Conservation (phyloP, 1,284 basidiomycete species). For the Moesziomyces antarcticus region DNA sequence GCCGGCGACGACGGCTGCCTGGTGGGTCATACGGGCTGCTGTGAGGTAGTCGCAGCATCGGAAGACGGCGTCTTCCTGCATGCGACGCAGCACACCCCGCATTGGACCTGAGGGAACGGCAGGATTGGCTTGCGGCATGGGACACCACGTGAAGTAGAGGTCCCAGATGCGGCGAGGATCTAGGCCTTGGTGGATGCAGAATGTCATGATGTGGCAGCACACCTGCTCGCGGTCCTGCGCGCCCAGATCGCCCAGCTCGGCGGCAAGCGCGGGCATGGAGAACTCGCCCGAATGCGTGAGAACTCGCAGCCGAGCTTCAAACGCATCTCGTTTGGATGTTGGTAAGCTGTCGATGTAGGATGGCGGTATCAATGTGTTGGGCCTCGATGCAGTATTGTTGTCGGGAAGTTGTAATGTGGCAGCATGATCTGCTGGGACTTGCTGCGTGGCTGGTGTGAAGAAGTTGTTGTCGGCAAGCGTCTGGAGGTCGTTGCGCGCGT, state of each 20-base stretch:
- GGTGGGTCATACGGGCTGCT: slow-evolving; percentile 14
- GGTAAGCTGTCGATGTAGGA: slow-evolving; percentile 25
- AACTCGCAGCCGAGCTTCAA: slow-evolving; percentile 10
- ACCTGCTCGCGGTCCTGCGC: slow-evolving; percentile 21
- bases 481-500: too few species aligned
- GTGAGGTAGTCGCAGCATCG: slow-evolving; percentile 21
- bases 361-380: not conserved
- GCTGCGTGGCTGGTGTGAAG: slow-evolving; percentile 30
- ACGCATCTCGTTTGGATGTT: not conserved
- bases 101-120: slow-evolving; percentile 1
- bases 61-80: slow-evolving; percentile 32
- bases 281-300: slow-evolving; percentile 30
- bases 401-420: not conserved
- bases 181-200: slow-evolving; percentile 6
- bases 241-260: slow-evolving; percentile 3
- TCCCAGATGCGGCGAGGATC: slow-evolving; percentile 22
- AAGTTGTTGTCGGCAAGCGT: slow-evolving; percentile 10
- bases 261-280: slow-evolving; percentile 20
- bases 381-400: not conserved
- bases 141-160: slow-evolving; percentile 28
- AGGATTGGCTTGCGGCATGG: not conserved
- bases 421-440: not conserved
- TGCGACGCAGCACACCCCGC: slow-evolving; percentile 14
- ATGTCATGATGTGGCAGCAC: slow-evolving; percentile 16
- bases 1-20: slow-evolving; percentile 20